A percentile compares a stretch with the other conserved stretches of the same genome.
phyloP scores from a whole-genome alignment of 116 monocot species.

The Cymodocea nodosa region DNA sequence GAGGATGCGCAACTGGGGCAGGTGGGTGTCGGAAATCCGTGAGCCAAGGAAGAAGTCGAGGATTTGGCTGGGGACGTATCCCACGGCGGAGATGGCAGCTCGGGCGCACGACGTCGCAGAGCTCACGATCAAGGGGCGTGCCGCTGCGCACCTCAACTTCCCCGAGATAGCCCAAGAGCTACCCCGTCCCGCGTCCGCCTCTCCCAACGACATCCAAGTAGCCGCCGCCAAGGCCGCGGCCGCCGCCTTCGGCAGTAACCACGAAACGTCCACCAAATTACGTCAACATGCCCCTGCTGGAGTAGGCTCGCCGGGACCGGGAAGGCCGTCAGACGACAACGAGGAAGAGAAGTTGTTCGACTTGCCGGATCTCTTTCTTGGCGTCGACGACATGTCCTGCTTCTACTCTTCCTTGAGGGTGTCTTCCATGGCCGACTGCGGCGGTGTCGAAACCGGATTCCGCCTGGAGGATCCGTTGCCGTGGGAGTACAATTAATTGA shows the following conservation, averaged over 20 bases:
- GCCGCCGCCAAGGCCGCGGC: constrained; percentile 44
- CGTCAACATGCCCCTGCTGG: background rate
- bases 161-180: constrained; percentile 36
- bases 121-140: constrained; percentile 49
- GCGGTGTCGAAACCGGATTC: constrained; percentile 16
- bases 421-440: constrained; percentile 3
- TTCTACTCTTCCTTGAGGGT: constrained; percentile 16
- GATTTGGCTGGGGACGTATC: constrained; percentile 61
- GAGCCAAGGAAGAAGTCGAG: constrained; percentile 52
- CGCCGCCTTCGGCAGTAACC: background rate
- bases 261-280: too few species aligned
- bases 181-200: constrained; percentile 36
- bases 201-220: constrained; percentile 59
- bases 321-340: background rate
- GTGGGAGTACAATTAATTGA: constrained; percentile 4
- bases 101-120: constrained; percentile 68
- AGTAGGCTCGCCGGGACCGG: constrained; percentile 4
- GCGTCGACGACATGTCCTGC: constrained; percentile 22
- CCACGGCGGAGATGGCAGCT: constrained; percentile 64
- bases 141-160: constrained; percentile 45
- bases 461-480: constrained; percentile 6
- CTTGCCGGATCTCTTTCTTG: constrained; percentile 57
- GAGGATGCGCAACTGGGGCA: constrained; percentile 50
- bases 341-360: constrained; percentile 37
- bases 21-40: constrained; percentile 55